phyloP scores from a whole-genome alignment of 2,329 filamentous ascomycete species.

The Botrytis cinerea region DNA sequence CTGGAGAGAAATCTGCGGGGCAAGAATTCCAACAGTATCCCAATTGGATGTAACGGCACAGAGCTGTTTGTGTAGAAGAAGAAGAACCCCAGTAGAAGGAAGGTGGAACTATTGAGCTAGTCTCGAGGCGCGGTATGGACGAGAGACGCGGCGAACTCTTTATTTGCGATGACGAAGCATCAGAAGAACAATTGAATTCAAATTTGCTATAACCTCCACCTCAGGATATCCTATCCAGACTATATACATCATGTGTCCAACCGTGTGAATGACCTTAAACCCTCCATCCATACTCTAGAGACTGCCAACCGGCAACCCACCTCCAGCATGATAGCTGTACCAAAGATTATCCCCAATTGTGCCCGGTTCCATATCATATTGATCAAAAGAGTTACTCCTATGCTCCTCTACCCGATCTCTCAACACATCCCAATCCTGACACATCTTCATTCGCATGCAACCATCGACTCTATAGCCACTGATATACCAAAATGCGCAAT shows the following conservation, averaged over 20 bases:
- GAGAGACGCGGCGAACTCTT: not conserved
- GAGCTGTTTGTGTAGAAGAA: not conserved
- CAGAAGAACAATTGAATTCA: not conserved
- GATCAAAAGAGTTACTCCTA: slow-evolving; percentile 15
- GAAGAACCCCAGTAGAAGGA: not conserved
- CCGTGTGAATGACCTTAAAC: not conserved
- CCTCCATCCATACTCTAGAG: not conserved
- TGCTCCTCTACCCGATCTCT: slow-evolving; percentile 19
- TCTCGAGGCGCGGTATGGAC: not conserved
- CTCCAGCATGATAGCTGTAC: not conserved
- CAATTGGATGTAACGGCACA: not conserved
- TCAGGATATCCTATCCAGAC: not conserved
- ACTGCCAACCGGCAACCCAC: not conserved
- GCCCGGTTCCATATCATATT: not conserved
- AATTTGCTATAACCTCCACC: not conserved
- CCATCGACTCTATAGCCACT: slow-evolving; percentile 8
- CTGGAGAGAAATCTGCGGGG: not conserved
- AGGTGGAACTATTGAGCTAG: not conserved
- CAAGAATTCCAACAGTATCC: not conserved
- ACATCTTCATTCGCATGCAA: slow-evolving; percentile 14
- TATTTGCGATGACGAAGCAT: not conserved
- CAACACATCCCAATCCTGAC: slow-evolving; percentile 22
- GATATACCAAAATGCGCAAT: slow-evolving; percentile 19
- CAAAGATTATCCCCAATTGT: not conserved
- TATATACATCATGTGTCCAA: not conserved